Base-by-base conservation (phyloP, 768 basidiomycete genomes). In the Boletus vermiculosoides region DNA sequence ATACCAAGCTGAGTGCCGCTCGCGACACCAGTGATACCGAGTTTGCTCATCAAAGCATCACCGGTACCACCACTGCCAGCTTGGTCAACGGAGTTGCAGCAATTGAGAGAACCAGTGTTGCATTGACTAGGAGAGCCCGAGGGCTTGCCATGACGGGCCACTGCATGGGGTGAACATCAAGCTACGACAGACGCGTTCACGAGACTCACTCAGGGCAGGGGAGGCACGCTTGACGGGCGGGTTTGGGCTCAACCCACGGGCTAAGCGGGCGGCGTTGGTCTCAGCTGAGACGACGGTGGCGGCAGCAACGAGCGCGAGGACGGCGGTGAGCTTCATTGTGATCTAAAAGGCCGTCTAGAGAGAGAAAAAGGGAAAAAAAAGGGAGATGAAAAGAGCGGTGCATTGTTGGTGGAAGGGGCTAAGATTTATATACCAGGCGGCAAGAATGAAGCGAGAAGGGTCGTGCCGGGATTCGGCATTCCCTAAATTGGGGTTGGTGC, bases 221-320 rank as follows among this genome's bases (percentile, higher is more conserved):
- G 77, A 74, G 1, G 59, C 74, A 23, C 70, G 72, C 46, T 58
- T 68, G 23, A 9, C 45, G n/a, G 83, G 84, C 1, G 80, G 70
- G 1, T 74, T 66, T 18, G 82, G 84, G 30, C 74, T 66, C 5
- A 85, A 69, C 12, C 84, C 83, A 20, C 80, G 81, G 53, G 81
- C 79, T 44, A 86, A 57, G 37, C 84, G 81, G 13, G 77, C 57
- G 0, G 77, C 83, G 51, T 85, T 85, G 47, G 80, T 79, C 52
- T 80, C 78, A 13, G 73, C 72, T n/a, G 73, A 75, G 59, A 74
- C 75, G 10, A 67, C 54, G 39, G 76, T 69, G 39, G 71, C 76
- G 13, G 72, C 69, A 23, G 75, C 72, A 45, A 74, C 65, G 53
- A 81, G 59, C 50, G 79, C 68, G 59, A 79, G 59, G 51, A 67